These are phyloP conservation scores for Saccharomycodes ludwigii DNA, from an alignment of 805 yeast genomes.

Conservation along the genomic window DNA sequence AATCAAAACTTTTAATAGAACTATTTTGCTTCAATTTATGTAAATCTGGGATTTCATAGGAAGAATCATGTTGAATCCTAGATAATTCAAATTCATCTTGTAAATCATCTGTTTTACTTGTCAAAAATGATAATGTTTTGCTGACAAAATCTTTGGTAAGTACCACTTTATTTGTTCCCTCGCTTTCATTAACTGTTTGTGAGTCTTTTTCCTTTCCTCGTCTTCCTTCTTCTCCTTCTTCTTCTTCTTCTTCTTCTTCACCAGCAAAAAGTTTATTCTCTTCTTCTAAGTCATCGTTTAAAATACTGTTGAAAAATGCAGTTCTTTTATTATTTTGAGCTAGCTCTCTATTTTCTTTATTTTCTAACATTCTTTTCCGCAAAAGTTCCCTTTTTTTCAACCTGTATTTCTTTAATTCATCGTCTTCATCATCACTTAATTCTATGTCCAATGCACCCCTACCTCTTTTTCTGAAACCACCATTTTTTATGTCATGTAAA, in stretches of 20 bases:
- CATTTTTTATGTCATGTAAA: slow-evolving; percentile 59
- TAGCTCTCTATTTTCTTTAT: slow-evolving; percentile 30
- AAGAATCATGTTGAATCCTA: slow-evolving; percentile 17
- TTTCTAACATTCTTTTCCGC: slow-evolving; percentile 35
- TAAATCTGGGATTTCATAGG: slow-evolving; percentile 32
- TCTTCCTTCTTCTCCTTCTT: slow-evolving; percentile 19
- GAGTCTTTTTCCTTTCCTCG: slow-evolving; percentile 14
- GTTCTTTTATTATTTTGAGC: slow-evolving; percentile 43
- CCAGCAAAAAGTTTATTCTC: slow-evolving; percentile 18
- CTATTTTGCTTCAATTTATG: slow-evolving; percentile 33
- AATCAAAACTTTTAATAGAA: slow-evolving; percentile 21
- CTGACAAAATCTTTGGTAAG: slow-evolving; percentile 46
- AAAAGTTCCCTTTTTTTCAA: slow-evolving; percentile 36
- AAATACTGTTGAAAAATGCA: slow-evolving; percentile 57
- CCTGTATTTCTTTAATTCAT: slow-evolving; percentile 22
- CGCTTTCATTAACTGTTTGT: slow-evolving; percentile 14
- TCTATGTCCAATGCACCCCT: slow-evolving; percentile 46
- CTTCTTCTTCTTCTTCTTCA: slow-evolving; percentile 19
- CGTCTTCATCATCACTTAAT: slow-evolving; percentile 64
- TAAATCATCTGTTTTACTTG: slow-evolving; percentile 19
- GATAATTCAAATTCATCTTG: slow-evolving; percentile 20
- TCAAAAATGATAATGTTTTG: slow-evolving; percentile 41
- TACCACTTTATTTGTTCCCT: slow-evolving; percentile 25
- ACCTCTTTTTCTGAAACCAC: slow-evolving; percentile 50
- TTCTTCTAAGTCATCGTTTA: slow-evolving; percentile 29